A percentile compares a stretch with the other conserved stretches of the same genome.
Evolutionary conservation across 345 rosid genomes (phyloP).

Genomic region (Trapa incisa): DNA sequence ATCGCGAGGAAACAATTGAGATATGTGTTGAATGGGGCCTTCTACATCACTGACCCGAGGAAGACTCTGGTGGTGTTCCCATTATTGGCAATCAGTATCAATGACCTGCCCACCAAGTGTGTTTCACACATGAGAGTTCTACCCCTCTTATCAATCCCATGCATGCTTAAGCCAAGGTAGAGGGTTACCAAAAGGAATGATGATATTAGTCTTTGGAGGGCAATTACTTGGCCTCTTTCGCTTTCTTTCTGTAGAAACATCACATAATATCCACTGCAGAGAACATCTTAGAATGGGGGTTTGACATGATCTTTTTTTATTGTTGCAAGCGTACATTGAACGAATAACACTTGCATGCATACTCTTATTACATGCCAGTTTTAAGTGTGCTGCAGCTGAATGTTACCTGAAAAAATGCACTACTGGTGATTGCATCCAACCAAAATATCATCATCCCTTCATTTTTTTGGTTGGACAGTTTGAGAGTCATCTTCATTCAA

Average conservation of each 20-base stretch:
- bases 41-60: not conserved
- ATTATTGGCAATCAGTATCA: not conserved
- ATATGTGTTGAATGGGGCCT: not conserved
- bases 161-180: too few species aligned
- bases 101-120: not conserved
- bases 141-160: too few species aligned
- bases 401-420: conserved; percentile 29
- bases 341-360: conserved; percentile 1
- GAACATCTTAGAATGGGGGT: too few species aligned
- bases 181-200: too few species aligned
- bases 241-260: too few species aligned
- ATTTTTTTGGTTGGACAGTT: not conserved
- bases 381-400: conserved; percentile 12
- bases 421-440: conserved; percentile 10
- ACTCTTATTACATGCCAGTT: not conserved
- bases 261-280: too few species aligned
- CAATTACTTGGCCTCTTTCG: too few species aligned
- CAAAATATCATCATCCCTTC: conserved; percentile 10
- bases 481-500: conserved; percentile 8
- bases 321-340: not conserved
- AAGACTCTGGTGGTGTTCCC: not conserved
- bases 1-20: too few species aligned
- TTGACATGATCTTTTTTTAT: not conserved
- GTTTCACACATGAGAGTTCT: too few species aligned
- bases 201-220: too few species aligned